A percentile compares a stretch with the other conserved stretches of the same genome.
Conservation (phyloP, 345 rosid species). For the Citrus cavaleriei region DNA sequence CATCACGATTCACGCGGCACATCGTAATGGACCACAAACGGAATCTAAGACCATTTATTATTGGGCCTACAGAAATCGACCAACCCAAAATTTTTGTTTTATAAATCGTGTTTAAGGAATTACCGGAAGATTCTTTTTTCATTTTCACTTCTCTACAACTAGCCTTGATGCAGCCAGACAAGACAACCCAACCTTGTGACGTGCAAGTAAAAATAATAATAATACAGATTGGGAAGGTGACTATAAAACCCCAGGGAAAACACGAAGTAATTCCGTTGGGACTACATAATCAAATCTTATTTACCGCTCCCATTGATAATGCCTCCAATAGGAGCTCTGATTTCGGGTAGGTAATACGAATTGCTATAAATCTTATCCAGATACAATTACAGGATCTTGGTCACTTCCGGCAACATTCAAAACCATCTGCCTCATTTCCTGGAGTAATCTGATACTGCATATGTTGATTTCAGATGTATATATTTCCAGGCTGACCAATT, state of each 20-base stretch:
- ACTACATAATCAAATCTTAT: neutral
- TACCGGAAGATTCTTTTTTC: neutral
- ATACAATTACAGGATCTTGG: neutral
- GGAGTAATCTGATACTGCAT: neutral
- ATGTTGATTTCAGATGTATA: neutral
- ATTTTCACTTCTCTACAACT: neutral
- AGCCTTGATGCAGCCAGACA: neutral
- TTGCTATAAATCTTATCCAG: neutral
- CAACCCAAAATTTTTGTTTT: neutral
- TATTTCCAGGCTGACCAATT: neutral
- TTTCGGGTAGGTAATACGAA: neutral
- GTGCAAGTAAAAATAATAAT: neutral
- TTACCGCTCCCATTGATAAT: neutral
- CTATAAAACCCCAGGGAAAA: neutral
- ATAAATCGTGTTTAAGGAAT: neutral
- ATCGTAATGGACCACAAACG: neutral
- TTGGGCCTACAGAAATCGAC: neutral
- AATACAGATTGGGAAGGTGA: neutral
- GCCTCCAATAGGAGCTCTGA: neutral
- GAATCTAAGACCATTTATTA: neutral
- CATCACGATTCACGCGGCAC: neutral
- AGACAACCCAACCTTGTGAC: neutral
- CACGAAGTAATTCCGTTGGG: neutral
- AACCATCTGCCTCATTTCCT: neutral
- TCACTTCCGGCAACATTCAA: neutral